These are phyloP conservation scores for Saccharum hybrid DNA, from an alignment of 202 grass and related monocot genomes.

Conservation along the genomic window DNA sequence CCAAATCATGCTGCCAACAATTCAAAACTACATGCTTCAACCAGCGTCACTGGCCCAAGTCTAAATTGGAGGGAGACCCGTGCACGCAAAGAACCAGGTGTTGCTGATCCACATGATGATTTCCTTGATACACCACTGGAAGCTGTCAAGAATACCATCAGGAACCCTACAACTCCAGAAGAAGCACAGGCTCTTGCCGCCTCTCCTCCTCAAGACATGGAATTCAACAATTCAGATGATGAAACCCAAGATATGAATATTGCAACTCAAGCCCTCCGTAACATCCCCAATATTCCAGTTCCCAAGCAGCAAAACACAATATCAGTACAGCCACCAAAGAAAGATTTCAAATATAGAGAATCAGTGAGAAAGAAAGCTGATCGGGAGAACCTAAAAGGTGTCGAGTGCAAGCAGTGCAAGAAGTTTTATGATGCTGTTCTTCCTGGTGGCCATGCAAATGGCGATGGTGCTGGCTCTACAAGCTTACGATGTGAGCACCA, in stretches of 20 bases:
- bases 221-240: slow-evolving; percentile 82
- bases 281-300: slow-evolving; percentile 31
- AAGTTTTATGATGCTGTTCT: slow-evolving; percentile 95
- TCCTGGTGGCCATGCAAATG: slow-evolving; percentile 53
- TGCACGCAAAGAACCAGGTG: slow-evolving; percentile 62
- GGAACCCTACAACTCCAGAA: slow-evolving; percentile 51
- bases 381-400: slow-evolving; percentile 80
- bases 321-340: slow-evolving; percentile 61
- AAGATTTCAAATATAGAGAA: slow-evolving; percentile 83
- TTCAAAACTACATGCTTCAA: slow-evolving; percentile 53
- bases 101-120: slow-evolving; percentile 81
- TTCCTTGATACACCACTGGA: slow-evolving; percentile 94
- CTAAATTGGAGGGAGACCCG: slow-evolving; percentile 77
- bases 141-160: slow-evolving; percentile 52
- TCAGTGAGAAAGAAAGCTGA: slow-evolving; percentile 91
- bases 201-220: slow-evolving; percentile 70
- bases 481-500: slow-evolving; percentile 83
- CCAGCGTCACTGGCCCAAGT: slow-evolving; percentile 34
- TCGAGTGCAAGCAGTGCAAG: slow-evolving; percentile 97
- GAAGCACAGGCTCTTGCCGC: slow-evolving; percentile 57
- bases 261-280: slow-evolving; percentile 61
- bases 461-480: slow-evolving; percentile 37
- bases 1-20: slow-evolving; percentile 41
- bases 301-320: slow-evolving; percentile 51
- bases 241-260: slow-evolving; percentile 81